phyloP scores from a whole-genome alignment of 2,329 filamentous ascomycete species.

The Orbilia quercus region DNA sequence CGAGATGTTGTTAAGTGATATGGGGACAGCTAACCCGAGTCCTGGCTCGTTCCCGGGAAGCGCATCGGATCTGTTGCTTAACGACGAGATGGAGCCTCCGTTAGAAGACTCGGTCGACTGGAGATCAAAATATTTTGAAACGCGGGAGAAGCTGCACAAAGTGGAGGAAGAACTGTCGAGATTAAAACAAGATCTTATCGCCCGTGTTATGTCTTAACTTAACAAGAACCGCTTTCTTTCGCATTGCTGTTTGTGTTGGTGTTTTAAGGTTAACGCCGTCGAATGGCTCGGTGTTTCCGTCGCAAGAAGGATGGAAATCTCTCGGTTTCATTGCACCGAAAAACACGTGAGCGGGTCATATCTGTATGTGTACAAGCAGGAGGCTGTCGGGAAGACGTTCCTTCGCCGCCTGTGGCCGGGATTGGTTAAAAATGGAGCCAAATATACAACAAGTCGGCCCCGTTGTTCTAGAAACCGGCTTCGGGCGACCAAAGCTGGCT shows the following conservation, averaged over 20 bases:
- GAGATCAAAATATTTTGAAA: conserved; percentile 45
- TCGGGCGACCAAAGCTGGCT: conserved; percentile 6
- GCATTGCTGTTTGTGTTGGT: conserved; percentile 1
- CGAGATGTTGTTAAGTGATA: conserved; percentile 53
- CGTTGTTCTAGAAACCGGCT: conserved; percentile 28
- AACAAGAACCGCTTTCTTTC: conserved; percentile 1
- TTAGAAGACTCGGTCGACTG: conserved; percentile 34
- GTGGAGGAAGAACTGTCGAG: conserved; percentile 41
- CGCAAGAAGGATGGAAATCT: conserved; percentile 13
- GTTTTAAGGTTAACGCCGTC: background rate
- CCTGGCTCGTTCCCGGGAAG: conserved; percentile 51
- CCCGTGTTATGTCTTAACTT: conserved; percentile 49
- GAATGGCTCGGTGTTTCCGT: conserved; percentile 11
- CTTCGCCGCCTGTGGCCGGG: conserved; percentile 21
- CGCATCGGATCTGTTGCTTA: conserved; percentile 36
- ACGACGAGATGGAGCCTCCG: conserved; percentile 47
- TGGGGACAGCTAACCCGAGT: conserved; percentile 49
- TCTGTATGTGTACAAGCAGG: background rate
- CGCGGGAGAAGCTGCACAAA: conserved; percentile 44
- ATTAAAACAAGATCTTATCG: conserved; percentile 49
- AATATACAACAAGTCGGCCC: conserved; percentile 43
- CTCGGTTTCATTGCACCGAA: conserved; percentile 1
- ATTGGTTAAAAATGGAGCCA: conserved; percentile 45
- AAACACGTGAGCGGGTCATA: conserved; percentile 27
- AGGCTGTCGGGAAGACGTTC: conserved; percentile 42